These are phyloP conservation scores for Narthecium ossifragum DNA, from an alignment of 106 monocot genomes.

Conservation along the genomic window DNA sequence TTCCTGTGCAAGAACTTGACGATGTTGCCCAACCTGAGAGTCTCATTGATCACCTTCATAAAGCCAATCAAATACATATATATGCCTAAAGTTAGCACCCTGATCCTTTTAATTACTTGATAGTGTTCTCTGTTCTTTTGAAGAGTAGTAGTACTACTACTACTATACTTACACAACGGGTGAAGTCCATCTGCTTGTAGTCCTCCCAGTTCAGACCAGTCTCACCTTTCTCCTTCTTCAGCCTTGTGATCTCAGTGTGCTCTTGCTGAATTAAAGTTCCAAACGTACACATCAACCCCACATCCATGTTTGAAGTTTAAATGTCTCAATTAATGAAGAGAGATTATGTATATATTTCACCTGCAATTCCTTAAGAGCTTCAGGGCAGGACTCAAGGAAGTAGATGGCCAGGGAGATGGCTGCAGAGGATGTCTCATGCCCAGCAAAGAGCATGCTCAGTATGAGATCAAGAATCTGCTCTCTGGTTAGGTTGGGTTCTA, in stretches of 20 bases:
- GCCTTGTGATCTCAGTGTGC: not conserved
- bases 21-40: conserved; percentile 12
- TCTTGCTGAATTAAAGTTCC: not conserved
- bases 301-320: not conserved
- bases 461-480: conserved; percentile 52
- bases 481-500: conserved; percentile 22
- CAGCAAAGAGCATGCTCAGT: conserved; percentile 54
- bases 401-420: conserved; percentile 41
- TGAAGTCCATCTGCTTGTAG: conserved; percentile 15
- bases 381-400: conserved; percentile 28
- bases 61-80: not conserved
- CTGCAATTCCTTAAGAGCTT: conserved; percentile 25
- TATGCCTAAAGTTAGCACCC: not conserved
- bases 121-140: no score
- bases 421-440: conserved; percentile 47
- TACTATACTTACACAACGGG: conserved; percentile 12
- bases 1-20: conserved; percentile 11
- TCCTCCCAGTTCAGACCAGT: conserved; percentile 10
- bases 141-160: not conserved
- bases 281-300: not conserved
- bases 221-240: conserved; percentile 6
- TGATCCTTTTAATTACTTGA: not conserved
- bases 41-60: conserved; percentile 15
- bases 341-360: conserved; percentile 4
- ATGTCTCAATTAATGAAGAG: not conserved